These are phyloP conservation scores for Boehmeria nivea DNA, from an alignment of 306 rosid genomes.

Conservation along the genomic window DNA sequence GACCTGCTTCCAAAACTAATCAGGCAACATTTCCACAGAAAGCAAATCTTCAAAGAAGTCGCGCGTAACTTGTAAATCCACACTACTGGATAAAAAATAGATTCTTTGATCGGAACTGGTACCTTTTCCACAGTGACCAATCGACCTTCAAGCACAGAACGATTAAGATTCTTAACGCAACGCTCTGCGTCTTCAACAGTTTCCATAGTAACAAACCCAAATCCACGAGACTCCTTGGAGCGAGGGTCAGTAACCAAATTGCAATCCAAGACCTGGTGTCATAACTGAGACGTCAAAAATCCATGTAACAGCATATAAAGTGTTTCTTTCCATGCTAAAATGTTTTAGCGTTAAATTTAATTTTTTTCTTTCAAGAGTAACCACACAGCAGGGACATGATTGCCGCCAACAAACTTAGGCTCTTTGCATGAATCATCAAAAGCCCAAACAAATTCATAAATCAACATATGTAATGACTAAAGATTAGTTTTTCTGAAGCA, in stretches of 20 bases:
- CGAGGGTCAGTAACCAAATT: constrained; percentile 38
- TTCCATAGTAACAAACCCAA: constrained; percentile 51
- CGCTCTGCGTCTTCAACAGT: constrained; percentile 38
- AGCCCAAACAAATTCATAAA: not conserved
- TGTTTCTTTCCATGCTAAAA: not conserved
- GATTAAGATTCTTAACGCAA: constrained; percentile 37
- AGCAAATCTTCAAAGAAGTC: constrained; percentile 8
- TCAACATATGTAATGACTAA: not conserved
- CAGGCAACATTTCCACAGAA: constrained; percentile 35
- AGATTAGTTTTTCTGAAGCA: not conserved
- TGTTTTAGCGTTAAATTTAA: not conserved
- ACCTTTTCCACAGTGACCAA: constrained; percentile 49
- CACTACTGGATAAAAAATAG: constrained; percentile 6
- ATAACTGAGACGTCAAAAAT: constrained; percentile 8
- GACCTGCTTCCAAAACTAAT: constrained; percentile 52
- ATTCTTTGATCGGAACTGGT: constrained; percentile 17
- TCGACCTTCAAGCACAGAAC: constrained; percentile 42
- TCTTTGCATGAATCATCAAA: not conserved
- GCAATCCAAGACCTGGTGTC: constrained; percentile 44
- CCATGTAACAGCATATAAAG: not conserved
- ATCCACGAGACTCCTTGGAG: constrained; percentile 42
- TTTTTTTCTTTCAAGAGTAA: not conserved
- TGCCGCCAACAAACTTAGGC: not conserved
- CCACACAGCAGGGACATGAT: not conserved
- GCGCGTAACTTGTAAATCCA: not conserved